A percentile compares a stretch with the other conserved stretches of the same genome.
Evolutionary conservation across 2,329 filamentous ascomycete species (phyloP).

Genomic region (Zasmidium angulare): DNA sequence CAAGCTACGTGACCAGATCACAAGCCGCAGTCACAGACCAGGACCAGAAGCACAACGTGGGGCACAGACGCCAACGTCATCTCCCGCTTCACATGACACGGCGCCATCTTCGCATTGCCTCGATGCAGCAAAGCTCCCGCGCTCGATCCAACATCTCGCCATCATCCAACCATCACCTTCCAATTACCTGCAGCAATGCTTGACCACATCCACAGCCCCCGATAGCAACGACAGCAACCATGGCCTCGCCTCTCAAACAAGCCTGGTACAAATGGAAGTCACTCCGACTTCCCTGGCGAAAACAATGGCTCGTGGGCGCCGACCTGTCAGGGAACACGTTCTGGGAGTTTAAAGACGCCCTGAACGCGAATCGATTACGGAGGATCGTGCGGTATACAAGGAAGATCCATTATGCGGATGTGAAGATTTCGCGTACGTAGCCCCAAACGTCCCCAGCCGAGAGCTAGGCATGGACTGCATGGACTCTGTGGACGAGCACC

Average conservation of each 20-base stretch:
- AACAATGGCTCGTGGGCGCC: conserved; percentile 58
- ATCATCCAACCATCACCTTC: neutral
- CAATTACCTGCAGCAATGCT: too few species aligned
- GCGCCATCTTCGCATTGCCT: neutral
- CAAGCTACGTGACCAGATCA: neutral
- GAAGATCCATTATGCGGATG: conserved; percentile 56
- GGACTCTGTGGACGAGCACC: too few species aligned
- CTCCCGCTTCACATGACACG: neutral
- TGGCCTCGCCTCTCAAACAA: conserved; percentile 40
- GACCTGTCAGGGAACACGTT: conserved; percentile 65
- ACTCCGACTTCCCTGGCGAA: conserved; percentile 62
- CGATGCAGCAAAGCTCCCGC: neutral
- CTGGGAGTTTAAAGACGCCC: conserved; percentile 64
- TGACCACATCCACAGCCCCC: too few species aligned
- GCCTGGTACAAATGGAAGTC: conserved; percentile 65
- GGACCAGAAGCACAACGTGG: neutral
- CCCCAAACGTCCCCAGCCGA: neutral
- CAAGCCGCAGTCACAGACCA: neutral
- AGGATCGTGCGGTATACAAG: conserved; percentile 58
- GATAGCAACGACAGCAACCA: conserved; percentile 5
- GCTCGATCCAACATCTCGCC: neutral
- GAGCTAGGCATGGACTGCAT: too few species aligned
- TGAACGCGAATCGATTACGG: conserved; percentile 55
- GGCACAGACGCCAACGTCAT: neutral
- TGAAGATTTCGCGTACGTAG: conserved; percentile 57